These are phyloP conservation scores for Biscogniauxia mediterranea DNA, from an alignment of 2,329 filamentous ascomycete species.

Conservation along the genomic window DNA sequence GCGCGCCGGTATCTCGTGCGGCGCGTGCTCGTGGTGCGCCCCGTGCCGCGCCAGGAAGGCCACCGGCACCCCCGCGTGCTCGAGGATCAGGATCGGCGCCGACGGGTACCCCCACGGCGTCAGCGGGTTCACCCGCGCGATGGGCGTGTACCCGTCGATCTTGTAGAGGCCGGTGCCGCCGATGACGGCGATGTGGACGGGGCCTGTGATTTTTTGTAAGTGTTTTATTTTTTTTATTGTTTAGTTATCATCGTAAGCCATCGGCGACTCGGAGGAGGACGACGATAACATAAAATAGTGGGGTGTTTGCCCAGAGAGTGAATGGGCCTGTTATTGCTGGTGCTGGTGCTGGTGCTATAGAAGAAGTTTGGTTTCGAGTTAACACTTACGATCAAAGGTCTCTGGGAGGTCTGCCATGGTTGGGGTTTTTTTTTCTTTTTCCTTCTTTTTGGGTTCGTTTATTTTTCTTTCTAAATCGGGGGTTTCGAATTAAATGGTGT, in stretches of 20 bases:
- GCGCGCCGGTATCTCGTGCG: constrained; percentile 90
- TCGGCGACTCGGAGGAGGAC: constrained; percentile 2
- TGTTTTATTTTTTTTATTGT: neutral
- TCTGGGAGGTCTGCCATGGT: constrained; percentile 54
- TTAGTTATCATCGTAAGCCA: neutral
- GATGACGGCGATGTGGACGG: constrained; percentile 83
- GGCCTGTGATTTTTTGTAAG: constrained; percentile 44
- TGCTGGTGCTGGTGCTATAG: no score
- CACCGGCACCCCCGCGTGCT: constrained; percentile 77
- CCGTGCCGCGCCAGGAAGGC: constrained; percentile 96
- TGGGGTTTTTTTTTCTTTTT: neutral
- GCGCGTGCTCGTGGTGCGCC: constrained; percentile 80
- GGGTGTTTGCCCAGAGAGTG: constrained; percentile 2
- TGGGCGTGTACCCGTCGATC: constrained; percentile 81
- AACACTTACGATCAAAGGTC: constrained; percentile 55
- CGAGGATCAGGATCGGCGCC: constrained; percentile 77
- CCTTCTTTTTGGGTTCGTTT: neutral
- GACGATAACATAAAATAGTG: neutral
- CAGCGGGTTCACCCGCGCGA: constrained; percentile 70
- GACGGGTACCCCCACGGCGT: constrained; percentile 89
- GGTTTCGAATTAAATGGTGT: neutral
- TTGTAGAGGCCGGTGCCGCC: constrained; percentile 90
- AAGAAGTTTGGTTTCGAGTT: neutral
- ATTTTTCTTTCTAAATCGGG: no score
- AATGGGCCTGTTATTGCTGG: neutral